A percentile compares a stretch with the other conserved stretches of the same genome.
These are phyloP conservation scores for Solanum appendiculatum DNA, from an alignment of 257 asterid species.

Conservation along the genomic window DNA sequence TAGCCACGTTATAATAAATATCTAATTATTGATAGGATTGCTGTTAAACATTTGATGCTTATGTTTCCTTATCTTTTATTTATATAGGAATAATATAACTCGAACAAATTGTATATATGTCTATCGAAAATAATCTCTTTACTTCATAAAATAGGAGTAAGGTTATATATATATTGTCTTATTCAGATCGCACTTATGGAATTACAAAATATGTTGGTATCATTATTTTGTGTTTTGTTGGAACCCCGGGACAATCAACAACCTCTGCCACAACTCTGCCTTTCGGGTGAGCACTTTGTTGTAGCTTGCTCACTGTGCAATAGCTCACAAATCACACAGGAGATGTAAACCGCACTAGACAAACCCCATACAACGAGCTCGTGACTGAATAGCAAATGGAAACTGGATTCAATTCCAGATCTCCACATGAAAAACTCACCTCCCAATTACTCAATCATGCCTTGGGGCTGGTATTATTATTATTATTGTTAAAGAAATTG, in stretches of 20 bases:
- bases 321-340: not conserved
- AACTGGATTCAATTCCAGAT: too few relatives aligned
- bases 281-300: not conserved
- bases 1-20: not conserved
- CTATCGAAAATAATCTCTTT: not conserved
- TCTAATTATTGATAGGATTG: not conserved
- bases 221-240: not conserved
- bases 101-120: too few relatives aligned
- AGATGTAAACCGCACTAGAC: accelerated
- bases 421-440: not conserved
- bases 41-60: not conserved
- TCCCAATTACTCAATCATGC: not conserved
- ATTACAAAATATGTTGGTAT: not conserved
- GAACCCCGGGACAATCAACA: not conserved
- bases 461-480: not conserved
- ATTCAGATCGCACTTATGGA: too few relatives aligned
- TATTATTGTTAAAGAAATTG: not conserved
- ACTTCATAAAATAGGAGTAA: not conserved
- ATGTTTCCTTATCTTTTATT: not conserved
- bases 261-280: too few relatives aligned
- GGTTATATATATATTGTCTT: too few relatives aligned
- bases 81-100: too few relatives aligned
- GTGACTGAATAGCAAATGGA: too few relatives aligned
- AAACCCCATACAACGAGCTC: not conserved
- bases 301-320: not conserved